Conservation (phyloP, 2,329 filamentous ascomycete genomes). For the Colletotrichum filicis region DNA sequence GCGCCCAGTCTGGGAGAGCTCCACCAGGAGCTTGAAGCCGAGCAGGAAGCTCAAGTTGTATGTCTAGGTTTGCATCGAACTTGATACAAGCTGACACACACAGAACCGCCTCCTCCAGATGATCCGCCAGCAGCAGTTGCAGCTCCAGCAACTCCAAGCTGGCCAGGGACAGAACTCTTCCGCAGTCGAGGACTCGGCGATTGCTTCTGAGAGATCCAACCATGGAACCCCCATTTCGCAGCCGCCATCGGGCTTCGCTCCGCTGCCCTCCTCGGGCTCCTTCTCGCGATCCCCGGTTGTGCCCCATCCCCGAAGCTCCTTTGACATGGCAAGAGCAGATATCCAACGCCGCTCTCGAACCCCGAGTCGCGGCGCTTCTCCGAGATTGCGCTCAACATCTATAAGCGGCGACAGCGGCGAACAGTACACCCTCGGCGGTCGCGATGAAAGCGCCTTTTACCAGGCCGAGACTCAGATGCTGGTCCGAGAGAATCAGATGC, state of each 20-base stretch:
- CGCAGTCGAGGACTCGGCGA: conserved; percentile 62
- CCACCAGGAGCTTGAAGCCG: conserved; percentile 82
- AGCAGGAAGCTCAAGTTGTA: conserved; percentile 83
- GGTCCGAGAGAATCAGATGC: conserved; percentile 84
- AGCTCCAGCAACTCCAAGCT: conserved; percentile 71
- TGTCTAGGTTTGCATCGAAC: conserved; percentile 39
- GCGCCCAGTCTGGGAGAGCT: conserved; percentile 80
- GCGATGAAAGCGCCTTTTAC: conserved; percentile 83
- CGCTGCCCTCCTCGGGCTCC: conserved; percentile 52
- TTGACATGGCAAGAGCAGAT: conserved; percentile 67
- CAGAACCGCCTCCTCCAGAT: conserved; percentile 81
- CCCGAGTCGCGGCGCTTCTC: conserved; percentile 66
- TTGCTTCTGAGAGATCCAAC: conserved; percentile 55
- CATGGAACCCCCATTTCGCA: conserved; percentile 51
- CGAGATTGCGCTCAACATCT: conserved; percentile 67
- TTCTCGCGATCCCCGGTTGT: conserved; percentile 63
- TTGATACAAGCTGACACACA: conserved; percentile 28
- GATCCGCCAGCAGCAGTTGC: conserved; percentile 80
- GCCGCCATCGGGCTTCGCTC: conserved; percentile 41
- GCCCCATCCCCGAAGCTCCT: conserved; percentile 65
- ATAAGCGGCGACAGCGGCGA: conserved; percentile 71
- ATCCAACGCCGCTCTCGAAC: conserved; percentile 68
- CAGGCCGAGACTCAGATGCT: conserved; percentile 85
- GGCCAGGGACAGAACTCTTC: conserved; percentile 47
- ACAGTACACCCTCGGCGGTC: conserved; percentile 66